Evolutionary conservation across 768 basidiomycete genomes (phyloP).

Genomic region (Phanerodontia chrysosporium): DNA sequence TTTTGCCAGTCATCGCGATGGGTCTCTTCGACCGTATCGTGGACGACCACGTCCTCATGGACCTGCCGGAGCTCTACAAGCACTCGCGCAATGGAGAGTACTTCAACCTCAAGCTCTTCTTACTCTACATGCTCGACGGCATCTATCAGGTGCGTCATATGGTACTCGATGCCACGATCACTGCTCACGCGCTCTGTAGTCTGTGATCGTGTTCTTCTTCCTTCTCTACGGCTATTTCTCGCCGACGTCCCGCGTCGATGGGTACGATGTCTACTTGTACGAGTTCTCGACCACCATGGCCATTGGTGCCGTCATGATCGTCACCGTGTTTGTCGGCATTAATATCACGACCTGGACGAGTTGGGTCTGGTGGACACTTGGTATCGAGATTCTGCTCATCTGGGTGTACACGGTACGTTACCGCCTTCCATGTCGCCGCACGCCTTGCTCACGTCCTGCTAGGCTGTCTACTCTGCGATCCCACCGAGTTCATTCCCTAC

Average conservation of each 20-base stretch:
- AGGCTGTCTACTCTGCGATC: slow-evolving; percentile 85
- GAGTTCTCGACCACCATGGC: slow-evolving; percentile 91
- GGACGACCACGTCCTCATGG: slow-evolving; percentile 88
- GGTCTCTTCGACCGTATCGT: slow-evolving; percentile 92
- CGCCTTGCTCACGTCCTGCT: neutral
- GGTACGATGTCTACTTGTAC: slow-evolving; percentile 64
- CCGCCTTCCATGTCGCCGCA: neutral
- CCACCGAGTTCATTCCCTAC: slow-evolving; percentile 76
- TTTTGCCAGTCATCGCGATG: slow-evolving; percentile 94
- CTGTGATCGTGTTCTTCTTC: slow-evolving; percentile 87
- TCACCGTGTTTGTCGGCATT: slow-evolving; percentile 86
- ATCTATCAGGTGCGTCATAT: slow-evolving; percentile 61
- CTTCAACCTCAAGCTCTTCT: slow-evolving; percentile 77
- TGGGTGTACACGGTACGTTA: slow-evolving; percentile 70
- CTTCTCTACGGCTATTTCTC: slow-evolving; percentile 75
- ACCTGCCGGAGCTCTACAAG: slow-evolving; percentile 83
- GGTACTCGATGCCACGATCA: slow-evolving; percentile 5
- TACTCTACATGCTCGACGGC: slow-evolving; percentile 84
- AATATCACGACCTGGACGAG: slow-evolving; percentile 88
- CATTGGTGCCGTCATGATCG: slow-evolving; percentile 71
- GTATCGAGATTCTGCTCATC: slow-evolving; percentile 75
- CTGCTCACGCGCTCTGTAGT: slow-evolving; percentile 41
- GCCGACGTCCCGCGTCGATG: slow-evolving; percentile 67
- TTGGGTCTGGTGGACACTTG: slow-evolving; percentile 89
- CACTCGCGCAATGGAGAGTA: slow-evolving; percentile 79